A percentile compares a stretch with the other conserved stretches of the same genome.
phyloP scores from a whole-genome alignment of 1,284 basidiomycete species.

The Quambalaria eucalypti region DNA sequence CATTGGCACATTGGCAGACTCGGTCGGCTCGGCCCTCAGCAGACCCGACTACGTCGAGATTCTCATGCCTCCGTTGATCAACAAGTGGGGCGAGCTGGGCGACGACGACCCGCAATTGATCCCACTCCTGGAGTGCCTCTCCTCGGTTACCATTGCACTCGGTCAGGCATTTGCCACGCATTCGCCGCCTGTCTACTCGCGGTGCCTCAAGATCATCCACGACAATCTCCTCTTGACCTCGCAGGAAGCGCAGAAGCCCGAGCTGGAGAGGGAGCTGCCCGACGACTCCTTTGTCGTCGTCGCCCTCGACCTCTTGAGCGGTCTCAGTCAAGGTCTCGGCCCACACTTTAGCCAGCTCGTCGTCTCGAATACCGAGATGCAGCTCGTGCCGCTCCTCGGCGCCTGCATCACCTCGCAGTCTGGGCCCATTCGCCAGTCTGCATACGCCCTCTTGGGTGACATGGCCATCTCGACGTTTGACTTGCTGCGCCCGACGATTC shows the following conservation, averaged over 20 bases:
- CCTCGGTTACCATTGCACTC: conserved; percentile 93
- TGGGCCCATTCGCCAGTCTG: conserved; percentile 87
- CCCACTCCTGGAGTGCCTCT: conserved; percentile 80
- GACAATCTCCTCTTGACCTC: conserved; percentile 62
- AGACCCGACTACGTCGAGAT: conserved; percentile 82
- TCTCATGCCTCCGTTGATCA: conserved; percentile 87
- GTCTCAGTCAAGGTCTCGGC: conserved; percentile 86
- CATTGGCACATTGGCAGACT: conserved; percentile 91
- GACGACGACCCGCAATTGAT: conserved; percentile 90
- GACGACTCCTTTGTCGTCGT: conserved; percentile 63
- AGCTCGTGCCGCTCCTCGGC: conserved; percentile 33
- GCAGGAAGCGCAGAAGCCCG: conserved; percentile 82
- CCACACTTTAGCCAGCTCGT: conserved; percentile 49
- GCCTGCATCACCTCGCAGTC: conserved; percentile 35
- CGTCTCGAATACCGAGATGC: background rate
- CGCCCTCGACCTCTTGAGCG: conserved; percentile 86
- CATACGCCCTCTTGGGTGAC: conserved; percentile 93
- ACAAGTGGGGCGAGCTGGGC: conserved; percentile 76
- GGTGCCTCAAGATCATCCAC: conserved; percentile 80
- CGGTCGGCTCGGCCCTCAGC: conserved; percentile 78
- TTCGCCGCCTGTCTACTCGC: conserved; percentile 82
- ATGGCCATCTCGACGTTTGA: conserved; percentile 90
- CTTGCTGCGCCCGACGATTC: conserved; percentile 66
- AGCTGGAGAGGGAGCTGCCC: conserved; percentile 32
- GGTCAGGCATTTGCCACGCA: conserved; percentile 82